These are phyloP conservation scores for Phaeosphaeriaceae sp. DNA, from an alignment of 2,329 filamentous ascomycete species.

Conservation along the genomic window DNA sequence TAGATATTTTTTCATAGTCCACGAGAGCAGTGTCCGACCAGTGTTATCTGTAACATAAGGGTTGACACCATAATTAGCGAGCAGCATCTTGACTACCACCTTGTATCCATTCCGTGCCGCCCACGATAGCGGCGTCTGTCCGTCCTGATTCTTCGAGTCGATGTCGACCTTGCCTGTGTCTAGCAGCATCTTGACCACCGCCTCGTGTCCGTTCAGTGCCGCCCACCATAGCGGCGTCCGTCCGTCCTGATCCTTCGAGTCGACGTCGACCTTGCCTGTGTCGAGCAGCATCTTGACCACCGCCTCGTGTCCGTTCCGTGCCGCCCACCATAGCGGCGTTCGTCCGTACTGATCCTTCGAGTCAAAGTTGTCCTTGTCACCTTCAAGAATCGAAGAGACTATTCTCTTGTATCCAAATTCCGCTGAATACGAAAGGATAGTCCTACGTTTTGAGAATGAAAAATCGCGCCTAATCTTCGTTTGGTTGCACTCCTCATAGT, in stretches of 20 bases:
- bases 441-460: conserved; percentile 7
- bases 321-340: conserved; percentile 10
- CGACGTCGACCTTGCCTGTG: neutral
- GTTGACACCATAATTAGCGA: too few relatives aligned
- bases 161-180: too few relatives aligned
- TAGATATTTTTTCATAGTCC: too few relatives aligned
- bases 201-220: too few relatives aligned
- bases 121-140: too few relatives aligned
- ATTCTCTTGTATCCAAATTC: conserved; percentile 3
- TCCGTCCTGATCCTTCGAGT: neutral
- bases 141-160: too few relatives aligned
- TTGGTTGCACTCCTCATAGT: conserved; percentile 37
- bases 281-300: conserved; percentile 1
- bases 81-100: too few relatives aligned
- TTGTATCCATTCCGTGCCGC: too few relatives aligned
- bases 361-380: conserved; percentile 1
- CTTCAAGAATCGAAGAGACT: conserved; percentile 5
- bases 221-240: too few relatives aligned
- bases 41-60: too few relatives aligned
- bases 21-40: too few relatives aligned
- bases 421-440: conserved; percentile 9
- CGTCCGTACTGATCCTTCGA: conserved; percentile 3
- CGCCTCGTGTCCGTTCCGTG: neutral
- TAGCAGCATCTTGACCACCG: too few relatives aligned
- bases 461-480: conserved; percentile 19